phyloP scores from a whole-genome alignment of 768 basidiomycete genomes.

The Tulasnella sp. region DNA sequence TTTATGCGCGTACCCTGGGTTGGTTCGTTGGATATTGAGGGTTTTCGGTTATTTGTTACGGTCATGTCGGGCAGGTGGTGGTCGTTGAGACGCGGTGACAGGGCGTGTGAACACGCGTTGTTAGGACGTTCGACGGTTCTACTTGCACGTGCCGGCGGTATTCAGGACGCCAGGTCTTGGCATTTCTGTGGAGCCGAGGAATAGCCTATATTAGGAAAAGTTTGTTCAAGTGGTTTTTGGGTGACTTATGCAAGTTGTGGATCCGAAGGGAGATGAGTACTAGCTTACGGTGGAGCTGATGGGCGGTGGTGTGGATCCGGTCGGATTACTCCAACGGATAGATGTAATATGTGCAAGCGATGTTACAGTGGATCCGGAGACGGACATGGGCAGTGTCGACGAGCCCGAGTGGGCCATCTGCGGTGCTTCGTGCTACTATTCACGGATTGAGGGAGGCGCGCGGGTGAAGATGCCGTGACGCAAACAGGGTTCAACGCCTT shows the following conservation, averaged over 20 bases:
- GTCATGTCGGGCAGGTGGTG: slow-evolving; percentile 20
- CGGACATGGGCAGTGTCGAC: background rate
- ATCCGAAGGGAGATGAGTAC: too few relatives aligned
- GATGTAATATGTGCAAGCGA: slow-evolving; percentile 6
- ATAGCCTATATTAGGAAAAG: background rate
- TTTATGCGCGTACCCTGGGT: background rate
- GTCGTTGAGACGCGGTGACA: background rate
- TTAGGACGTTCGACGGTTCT: background rate
- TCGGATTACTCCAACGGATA: too few relatives aligned
- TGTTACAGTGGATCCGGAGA: background rate
- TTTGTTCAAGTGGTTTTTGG: background rate
- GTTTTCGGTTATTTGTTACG: slow-evolving; percentile 28
- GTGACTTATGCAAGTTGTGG: too few relatives aligned
- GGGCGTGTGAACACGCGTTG: background rate
- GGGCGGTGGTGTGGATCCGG: background rate
- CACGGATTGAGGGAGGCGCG: background rate
- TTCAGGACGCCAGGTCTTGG: background rate
- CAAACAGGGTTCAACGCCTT: background rate
- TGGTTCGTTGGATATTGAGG: background rate
- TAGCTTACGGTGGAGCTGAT: background rate
- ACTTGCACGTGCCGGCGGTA: background rate
- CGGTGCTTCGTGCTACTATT: background rate
- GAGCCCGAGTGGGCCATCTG: background rate
- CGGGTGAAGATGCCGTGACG: background rate
- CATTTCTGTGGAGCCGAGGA: background rate